Base-by-base conservation (phyloP, 2,329 filamentous ascomycete genomes). In the Botrytis pseudocinerea region DNA sequence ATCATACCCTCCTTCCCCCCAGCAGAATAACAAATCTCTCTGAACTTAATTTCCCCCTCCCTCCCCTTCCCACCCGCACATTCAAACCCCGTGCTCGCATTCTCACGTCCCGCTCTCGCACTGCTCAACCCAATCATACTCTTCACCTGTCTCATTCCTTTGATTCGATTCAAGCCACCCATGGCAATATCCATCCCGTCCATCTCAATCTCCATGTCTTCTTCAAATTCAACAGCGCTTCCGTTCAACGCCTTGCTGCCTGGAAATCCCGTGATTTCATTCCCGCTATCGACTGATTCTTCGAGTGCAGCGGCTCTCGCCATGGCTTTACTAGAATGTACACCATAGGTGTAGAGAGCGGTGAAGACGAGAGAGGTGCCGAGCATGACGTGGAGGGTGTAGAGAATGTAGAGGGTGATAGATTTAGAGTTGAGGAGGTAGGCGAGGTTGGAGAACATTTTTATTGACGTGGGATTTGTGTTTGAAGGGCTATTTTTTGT, bases 341-440 rank as follows among this genome's bases (percentile, higher is more conserved):
- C 25, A 32, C 70, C 51, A 25, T 72, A 72, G 9, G 70, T 72
- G 2, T 59, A 72, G 40, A 72, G 70, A 14, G 48, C 70, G 12
- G 70, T 59, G 54, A 72, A 72, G 25, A 72, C 63, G 42, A 72
- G 70, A n/a, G 70, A 69, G 12, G 62, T 69, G 12, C 70, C 70
- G 22, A 72, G 70, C 40, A 72, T 60, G 28, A 72, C 70, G 70
- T 72, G 70, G 2, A 72, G 32, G 4, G 42, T 72, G 51, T 72
- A 72, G 51, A 72, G 70, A 28, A 72, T 48, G 51, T 48, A 72
- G 63, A 72, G 63, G 42, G 70, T 69, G 28, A 72, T 60, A 51
- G 70, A 72, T 38, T 66, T 66, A 28, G 70, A 72, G 51, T 42
- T 69, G 20, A 72, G 63, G 62, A 72, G 70, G 63, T 72, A 72